A percentile compares a stretch with the other conserved stretches of the same genome.
Conservation (phyloP, 2,329 filamentous ascomycete genomes). For the Paecilomyces dactylethromorphus region DNA sequence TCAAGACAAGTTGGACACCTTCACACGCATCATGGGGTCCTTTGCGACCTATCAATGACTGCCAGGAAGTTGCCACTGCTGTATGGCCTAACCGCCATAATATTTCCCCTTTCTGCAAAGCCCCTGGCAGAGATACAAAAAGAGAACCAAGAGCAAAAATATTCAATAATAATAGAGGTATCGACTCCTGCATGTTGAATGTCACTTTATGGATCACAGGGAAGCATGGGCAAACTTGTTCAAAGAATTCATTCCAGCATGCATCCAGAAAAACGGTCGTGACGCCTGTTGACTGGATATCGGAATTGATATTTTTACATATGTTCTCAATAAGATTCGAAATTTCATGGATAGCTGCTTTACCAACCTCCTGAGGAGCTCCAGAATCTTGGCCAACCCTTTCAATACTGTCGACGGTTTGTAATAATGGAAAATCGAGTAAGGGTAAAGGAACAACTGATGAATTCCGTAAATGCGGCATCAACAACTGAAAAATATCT, state of each 20-base stretch:
- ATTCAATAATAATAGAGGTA: slow-evolving; percentile 12
- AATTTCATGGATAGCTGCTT: slow-evolving; percentile 9
- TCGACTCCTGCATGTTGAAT: slow-evolving; percentile 6
- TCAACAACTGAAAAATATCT: not conserved
- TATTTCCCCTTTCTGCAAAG: slow-evolving; percentile 11
- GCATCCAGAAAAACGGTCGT: slow-evolving; percentile 13
- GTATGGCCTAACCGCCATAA: slow-evolving; percentile 15
- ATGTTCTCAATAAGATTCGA: slow-evolving; percentile 12
- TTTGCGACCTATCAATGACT: slow-evolving; percentile 8
- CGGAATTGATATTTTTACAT: slow-evolving; percentile 10
- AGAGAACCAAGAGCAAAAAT: slow-evolving; percentile 14
- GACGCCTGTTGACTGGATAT: slow-evolving; percentile 10
- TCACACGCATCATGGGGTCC: slow-evolving; percentile 12
- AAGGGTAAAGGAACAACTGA: not conserved
- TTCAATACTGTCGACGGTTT: not conserved
- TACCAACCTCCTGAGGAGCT: slow-evolving; percentile 5
- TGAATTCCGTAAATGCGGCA: not conserved
- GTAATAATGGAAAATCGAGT: not conserved
- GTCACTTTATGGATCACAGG: slow-evolving; percentile 12
- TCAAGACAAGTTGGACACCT: slow-evolving; percentile 3
- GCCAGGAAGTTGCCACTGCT: slow-evolving; percentile 14
- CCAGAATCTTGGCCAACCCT: not conserved
- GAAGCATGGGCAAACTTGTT: slow-evolving; percentile 8
- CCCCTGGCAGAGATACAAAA: slow-evolving; percentile 9
- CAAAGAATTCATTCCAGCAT: slow-evolving; percentile 12